Evolutionary conservation across 2,329 filamentous ascomycete genomes (phyloP).

Genomic region (Fusarium sp.): DNA sequence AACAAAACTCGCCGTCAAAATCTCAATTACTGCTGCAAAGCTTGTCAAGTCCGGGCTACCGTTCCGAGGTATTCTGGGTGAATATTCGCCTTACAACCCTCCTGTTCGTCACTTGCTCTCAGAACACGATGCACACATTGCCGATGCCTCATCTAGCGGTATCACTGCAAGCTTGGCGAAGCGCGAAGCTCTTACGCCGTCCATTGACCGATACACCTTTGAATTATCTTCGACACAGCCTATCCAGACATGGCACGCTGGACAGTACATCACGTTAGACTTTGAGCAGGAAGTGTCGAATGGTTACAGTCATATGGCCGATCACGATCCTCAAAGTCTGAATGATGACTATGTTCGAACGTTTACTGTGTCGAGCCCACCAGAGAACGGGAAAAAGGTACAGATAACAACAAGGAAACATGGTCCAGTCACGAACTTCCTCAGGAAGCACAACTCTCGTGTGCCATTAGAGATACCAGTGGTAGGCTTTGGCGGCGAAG

Average conservation of each 20-base stretch:
- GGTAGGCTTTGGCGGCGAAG: slow-evolving; percentile 77
- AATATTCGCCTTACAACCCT: slow-evolving; percentile 84
- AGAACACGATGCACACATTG: slow-evolving; percentile 60
- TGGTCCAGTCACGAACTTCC: slow-evolving; percentile 74
- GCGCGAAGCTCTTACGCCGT: slow-evolving; percentile 73
- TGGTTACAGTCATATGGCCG: slow-evolving; percentile 86
- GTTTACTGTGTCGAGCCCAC: slow-evolving; percentile 80
- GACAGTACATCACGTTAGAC: slow-evolving; percentile 83
- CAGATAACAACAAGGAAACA: slow-evolving; percentile 79
- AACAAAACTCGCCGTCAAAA: slow-evolving; percentile 78
- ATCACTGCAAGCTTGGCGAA: slow-evolving; percentile 67
- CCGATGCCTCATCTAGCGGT: slow-evolving; percentile 1
- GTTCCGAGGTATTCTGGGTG: slow-evolving; percentile 71
- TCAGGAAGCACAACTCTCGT: slow-evolving; percentile 69
- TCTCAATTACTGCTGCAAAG: slow-evolving; percentile 70
- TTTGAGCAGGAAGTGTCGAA: slow-evolving; percentile 76
- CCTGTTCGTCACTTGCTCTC: slow-evolving; percentile 72
- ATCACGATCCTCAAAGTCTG: slow-evolving; percentile 81
- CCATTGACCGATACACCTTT: slow-evolving; percentile 73
- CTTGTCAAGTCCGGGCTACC: slow-evolving; percentile 75
- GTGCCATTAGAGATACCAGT: slow-evolving; percentile 73
- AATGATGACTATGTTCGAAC: slow-evolving; percentile 89
- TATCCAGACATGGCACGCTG: slow-evolving; percentile 67
- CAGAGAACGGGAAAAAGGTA: slow-evolving; percentile 62
- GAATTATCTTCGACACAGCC: slow-evolving; percentile 44